These are phyloP conservation scores for Neovahlkampfia damariscottae DNA, from an alignment of 78 protist species.

Conservation along the genomic window DNA sequence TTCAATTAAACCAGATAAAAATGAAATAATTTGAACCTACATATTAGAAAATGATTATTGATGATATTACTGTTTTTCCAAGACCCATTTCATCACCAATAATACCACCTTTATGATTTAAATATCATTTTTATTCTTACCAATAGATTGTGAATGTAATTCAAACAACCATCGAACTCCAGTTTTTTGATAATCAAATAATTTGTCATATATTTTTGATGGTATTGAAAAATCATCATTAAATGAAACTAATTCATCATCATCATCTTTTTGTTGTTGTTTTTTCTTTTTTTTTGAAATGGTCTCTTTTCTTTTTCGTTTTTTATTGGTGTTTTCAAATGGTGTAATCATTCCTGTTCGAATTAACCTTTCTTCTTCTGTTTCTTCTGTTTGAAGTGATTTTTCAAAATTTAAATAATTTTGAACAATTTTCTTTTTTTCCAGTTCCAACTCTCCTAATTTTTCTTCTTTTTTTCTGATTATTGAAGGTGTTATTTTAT, in stretches of 20 bases:
- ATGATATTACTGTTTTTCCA: constrained; percentile 94
- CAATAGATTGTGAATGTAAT: constrained; percentile 66
- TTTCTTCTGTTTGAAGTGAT: too few relatives aligned
- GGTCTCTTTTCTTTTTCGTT: not conserved
- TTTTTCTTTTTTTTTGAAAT: not conserved
- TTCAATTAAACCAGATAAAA: constrained; percentile 43
- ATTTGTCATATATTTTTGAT: not conserved
- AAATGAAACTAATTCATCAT: not conserved
- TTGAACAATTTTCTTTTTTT: too few relatives aligned
- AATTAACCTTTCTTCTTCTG: not conserved
- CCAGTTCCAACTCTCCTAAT: too few relatives aligned
- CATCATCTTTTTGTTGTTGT: not conserved
- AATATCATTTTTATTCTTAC: too few relatives aligned
- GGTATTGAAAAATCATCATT: not conserved
- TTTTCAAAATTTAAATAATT: too few relatives aligned
- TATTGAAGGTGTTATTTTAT: too few relatives aligned
- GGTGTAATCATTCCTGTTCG: not conserved
- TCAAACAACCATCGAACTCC: constrained; percentile 85
- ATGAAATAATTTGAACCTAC: constrained; percentile 65
- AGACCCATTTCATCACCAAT: constrained; percentile 93
- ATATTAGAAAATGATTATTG: too few relatives aligned
- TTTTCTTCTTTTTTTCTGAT: too few relatives aligned
- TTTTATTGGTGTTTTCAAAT: not conserved
- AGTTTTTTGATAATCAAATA: constrained; percentile 64
- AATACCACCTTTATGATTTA: too few relatives aligned